These are phyloP conservation scores for Fonsecaea pedrosoi DNA, from an alignment of 2,329 filamentous ascomycete genomes.

Conservation along the genomic window DNA sequence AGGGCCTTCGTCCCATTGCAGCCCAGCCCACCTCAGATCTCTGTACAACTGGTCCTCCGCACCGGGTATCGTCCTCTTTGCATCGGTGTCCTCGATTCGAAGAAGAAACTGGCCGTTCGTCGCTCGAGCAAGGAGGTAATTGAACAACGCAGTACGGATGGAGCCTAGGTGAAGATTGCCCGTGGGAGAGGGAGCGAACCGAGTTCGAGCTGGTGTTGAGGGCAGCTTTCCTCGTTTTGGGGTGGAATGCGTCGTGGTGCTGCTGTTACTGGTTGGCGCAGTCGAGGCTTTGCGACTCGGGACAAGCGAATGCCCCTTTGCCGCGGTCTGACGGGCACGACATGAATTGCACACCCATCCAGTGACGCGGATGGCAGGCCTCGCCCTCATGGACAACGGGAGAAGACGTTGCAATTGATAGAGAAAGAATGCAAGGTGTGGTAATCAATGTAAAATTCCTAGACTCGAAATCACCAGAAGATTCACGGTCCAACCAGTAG, in stretches of 20 bases:
- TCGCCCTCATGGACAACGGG: conserved; percentile 28
- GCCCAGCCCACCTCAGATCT: conserved; percentile 85
- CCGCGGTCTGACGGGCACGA: conserved; percentile 27
- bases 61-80: conserved; percentile 81
- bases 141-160: conserved; percentile 90
- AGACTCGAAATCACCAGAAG: conserved; percentile 31
- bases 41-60: conserved; percentile 78
- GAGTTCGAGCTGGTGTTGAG: conserved; percentile 70
- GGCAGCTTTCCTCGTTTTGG: conserved; percentile 53
- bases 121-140: conserved; percentile 85
- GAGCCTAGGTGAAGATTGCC: conserved; percentile 93
- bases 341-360: conserved; percentile 35
- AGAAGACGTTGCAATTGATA: neutral
- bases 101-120: conserved; percentile 90
- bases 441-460: conserved; percentile 21
- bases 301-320: neutral
- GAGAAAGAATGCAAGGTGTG: conserved; percentile 24
- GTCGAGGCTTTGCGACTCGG: conserved; percentile 15
- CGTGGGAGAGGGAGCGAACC: conserved; percentile 95
- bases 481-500: conserved; percentile 24
- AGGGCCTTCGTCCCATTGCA: conserved; percentile 95
- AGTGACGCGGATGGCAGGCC: conserved; percentile 18
- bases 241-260: neutral
- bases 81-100: conserved; percentile 85
- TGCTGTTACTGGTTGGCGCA: conserved; percentile 8